Conservation (phyloP, 1,284 basidiomycete genomes). For the Rhodotorula sp. region DNA sequence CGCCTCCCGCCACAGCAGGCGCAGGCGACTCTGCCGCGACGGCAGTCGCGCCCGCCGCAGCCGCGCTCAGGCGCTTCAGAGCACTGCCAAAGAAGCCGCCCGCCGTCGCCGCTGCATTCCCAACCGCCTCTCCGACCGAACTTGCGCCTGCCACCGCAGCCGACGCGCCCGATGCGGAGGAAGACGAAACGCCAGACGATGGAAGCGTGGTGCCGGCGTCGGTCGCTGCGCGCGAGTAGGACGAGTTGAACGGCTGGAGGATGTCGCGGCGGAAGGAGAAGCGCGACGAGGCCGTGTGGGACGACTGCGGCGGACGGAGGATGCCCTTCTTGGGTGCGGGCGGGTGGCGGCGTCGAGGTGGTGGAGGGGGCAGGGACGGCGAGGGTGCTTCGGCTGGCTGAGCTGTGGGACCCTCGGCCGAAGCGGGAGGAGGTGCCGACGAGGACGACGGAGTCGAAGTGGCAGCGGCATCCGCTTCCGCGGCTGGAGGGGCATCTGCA, state of each 20-base stretch:
- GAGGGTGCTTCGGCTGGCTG: background rate
- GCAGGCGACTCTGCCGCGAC: background rate
- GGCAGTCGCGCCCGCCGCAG: conserved; percentile 11
- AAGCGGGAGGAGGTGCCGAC: no score
- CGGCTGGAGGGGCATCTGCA: no score
- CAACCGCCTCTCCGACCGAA: conserved; percentile 16
- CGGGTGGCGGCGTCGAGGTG: background rate
- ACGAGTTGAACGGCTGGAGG: conserved; percentile 37
- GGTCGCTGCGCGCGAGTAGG: conserved; percentile 7
- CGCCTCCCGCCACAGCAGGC: no score
- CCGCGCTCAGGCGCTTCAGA: conserved; percentile 28
- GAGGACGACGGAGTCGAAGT: no score
- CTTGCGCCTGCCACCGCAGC: conserved; percentile 20
- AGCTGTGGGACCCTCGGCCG: background rate
- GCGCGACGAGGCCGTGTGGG: conserved; percentile 24
- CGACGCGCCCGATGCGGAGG: conserved; percentile 1
- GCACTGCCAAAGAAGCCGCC: conserved; percentile 36
- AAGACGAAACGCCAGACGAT: conserved; percentile 4
- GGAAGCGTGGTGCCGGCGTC: conserved; percentile 4
- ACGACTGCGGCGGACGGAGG: conserved; percentile 39
- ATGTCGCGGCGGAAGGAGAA: conserved; percentile 45
- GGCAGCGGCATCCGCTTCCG: no score
- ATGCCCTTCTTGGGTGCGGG: conserved; percentile 36
- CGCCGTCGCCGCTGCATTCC: conserved; percentile 19
- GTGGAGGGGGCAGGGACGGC: background rate